A percentile compares a stretch with the other conserved stretches of the same genome.
phyloP scores from a whole-genome alignment of 345 rosid species.

The Clausena lansium region DNA sequence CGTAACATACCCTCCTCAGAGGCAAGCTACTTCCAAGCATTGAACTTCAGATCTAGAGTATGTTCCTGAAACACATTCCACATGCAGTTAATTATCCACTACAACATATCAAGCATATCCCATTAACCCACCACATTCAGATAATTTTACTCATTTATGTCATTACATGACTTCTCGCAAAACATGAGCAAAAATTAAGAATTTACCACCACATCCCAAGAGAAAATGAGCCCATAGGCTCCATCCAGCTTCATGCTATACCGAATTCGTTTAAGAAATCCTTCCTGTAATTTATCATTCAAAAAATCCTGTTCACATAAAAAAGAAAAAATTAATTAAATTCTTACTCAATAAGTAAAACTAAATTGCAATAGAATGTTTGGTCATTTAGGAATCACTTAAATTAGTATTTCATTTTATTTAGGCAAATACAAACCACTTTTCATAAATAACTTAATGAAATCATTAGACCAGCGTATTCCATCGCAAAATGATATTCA shows the following conservation, averaged over 20 bases:
- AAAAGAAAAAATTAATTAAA: neutral
- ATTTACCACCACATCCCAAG: slow-evolving; percentile 97
- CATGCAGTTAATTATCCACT: no score
- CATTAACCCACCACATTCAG: neutral
- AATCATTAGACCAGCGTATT: neutral
- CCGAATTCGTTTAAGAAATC: slow-evolving; percentile 84
- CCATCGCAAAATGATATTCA: neutral
- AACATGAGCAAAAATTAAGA: neutral
- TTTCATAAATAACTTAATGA: neutral
- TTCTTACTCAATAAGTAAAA: neutral
- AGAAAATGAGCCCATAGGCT: slow-evolving; percentile 94
- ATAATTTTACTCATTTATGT: no score
- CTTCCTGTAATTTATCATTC: slow-evolving; percentile 91
- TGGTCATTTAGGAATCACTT: neutral
- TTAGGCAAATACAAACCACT: neutral
- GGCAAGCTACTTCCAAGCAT: slow-evolving; percentile 93
- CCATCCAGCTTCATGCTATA: slow-evolving; percentile 98
- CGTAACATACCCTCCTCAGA: slow-evolving; percentile 68
- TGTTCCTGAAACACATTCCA: slow-evolving; percentile 56
- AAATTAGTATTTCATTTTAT: neutral
- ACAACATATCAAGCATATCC: neutral
- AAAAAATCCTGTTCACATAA: slow-evolving; percentile 67
- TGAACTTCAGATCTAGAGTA: slow-evolving; percentile 70
- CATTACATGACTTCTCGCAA: neutral
- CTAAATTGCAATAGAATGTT: neutral